Base-by-base conservation (phyloP, 495 filamentous ascomycete genomes). In the Daldinia loculata region DNA sequence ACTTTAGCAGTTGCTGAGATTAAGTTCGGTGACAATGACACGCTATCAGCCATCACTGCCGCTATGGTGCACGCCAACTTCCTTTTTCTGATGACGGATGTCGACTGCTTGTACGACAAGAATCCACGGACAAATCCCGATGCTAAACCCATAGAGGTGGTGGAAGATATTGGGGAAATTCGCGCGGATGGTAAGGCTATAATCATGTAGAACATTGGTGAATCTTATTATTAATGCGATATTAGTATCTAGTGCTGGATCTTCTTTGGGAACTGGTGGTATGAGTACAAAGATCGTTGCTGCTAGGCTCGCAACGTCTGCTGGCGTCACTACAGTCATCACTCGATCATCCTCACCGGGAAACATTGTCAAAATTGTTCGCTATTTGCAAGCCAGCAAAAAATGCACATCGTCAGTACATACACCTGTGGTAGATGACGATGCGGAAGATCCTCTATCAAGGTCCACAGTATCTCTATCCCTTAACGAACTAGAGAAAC, bases 11-110 rank as follows among this genome's bases (percentile, higher is more conserved):
- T 99, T 75, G 90, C 95, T 51, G 95, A 99, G 88, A 98, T 99
- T 78, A 98, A 98, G 86, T 99, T 99, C 75, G 95, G 95, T 67
- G 95, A 99, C 82, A 99, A 99, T 73, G 95, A 99, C 80, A 99
- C 95, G 14, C 83, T 99, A 30, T 96, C 93, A 34, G 95, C 96
- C 43, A 97, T 99, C 71, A 97, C 95, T 2, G 95, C 95, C 5
- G 96, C 92, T 53, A 97, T 98, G 93, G 91, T 98, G 69, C 93
- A 97, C 76, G 95, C 95, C 50, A 93, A 99, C 77, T 95, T 97
- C 71, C 87, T 99, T 14, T 99, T 99, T 80, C 84, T 99, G 48
- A 99, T 99, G 95, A 99, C 95, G 9, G 95, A 99, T 76, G 95
- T 99, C 45, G 95, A 99, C 76, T 98, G 94, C 75, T 84, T 99